Evolutionary conservation across 768 basidiomycete species (phyloP).

Genomic region (Naganishia friedmannii): DNA sequence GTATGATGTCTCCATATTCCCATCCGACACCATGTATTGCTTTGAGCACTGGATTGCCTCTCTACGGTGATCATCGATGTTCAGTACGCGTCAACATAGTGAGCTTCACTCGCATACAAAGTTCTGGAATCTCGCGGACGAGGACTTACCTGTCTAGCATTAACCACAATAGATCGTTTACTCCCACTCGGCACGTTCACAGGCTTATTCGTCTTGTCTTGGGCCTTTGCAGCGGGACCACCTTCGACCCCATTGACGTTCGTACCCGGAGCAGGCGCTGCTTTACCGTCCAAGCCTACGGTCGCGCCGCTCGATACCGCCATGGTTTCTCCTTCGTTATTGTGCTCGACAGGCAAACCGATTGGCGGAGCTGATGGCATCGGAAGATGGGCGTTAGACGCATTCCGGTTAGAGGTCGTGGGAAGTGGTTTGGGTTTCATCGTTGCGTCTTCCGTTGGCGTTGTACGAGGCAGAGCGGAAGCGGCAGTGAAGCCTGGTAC

Average conservation of each 20-base stretch:
- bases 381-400: slow-evolving; percentile 22
- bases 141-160: slow-evolving; percentile 31
- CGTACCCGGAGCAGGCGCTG: slow-evolving; percentile 5
- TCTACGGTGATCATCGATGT: slow-evolving; percentile 54
- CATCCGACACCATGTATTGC: slow-evolving; percentile 82
- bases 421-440: background rate
- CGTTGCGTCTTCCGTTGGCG: background rate
- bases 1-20: slow-evolving; percentile 88
- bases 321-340: background rate
- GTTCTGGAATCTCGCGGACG: background rate
- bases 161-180: slow-evolving; percentile 32
- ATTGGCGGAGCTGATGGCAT: slow-evolving; percentile 16
- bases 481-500: background rate
- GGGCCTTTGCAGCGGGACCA: background rate
- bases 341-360: background rate
- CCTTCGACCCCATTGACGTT: slow-evolving; percentile 13
- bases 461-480: background rate
- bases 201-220: slow-evolving; percentile 26
- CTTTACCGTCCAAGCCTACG: slow-evolving; percentile 8
- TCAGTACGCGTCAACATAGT: background rate
- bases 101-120: too few relatives aligned
- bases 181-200: slow-evolving; percentile 32
- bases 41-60: slow-evolving; percentile 84
- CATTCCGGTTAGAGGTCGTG: slow-evolving; percentile 18
- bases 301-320: background rate